phyloP scores from a whole-genome alignment of 1,139 yeast species.

The Debaryomycetaceae sp. region DNA sequence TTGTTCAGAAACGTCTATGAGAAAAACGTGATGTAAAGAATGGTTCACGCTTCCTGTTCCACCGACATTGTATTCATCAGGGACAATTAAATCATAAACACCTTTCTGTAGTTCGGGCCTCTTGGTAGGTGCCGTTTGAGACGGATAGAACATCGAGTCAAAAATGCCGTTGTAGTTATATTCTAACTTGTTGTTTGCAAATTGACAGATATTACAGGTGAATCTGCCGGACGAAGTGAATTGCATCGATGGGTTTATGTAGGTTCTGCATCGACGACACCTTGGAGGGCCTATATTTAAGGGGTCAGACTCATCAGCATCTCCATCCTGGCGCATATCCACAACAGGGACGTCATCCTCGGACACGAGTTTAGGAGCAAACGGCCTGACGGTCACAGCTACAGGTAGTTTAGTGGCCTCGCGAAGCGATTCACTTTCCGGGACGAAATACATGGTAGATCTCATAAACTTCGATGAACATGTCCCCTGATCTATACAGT shows the following conservation, averaged over 20 bases:
- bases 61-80: slow-evolving; percentile 61
- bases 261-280: slow-evolving; percentile 87
- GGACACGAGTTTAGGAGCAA: slow-evolving; percentile 53
- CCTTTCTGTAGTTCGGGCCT: slow-evolving; percentile 82
- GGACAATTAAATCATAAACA: slow-evolving; percentile 81
- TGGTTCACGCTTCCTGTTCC: slow-evolving; percentile 26
- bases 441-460: slow-evolving; percentile 79
- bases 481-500: slow-evolving; percentile 76
- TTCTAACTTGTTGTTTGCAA: slow-evolving; percentile 66
- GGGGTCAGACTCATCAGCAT: slow-evolving; percentile 19
- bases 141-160: slow-evolving; percentile 57
- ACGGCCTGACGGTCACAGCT: slow-evolving; percentile 78
- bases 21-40: slow-evolving; percentile 67
- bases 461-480: slow-evolving; percentile 80
- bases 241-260: slow-evolving; percentile 82
- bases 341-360: slow-evolving; percentile 67
- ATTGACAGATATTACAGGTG: slow-evolving; percentile 85
- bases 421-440: slow-evolving; percentile 69
- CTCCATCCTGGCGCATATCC: slow-evolving; percentile 49
- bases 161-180: slow-evolving; percentile 62
- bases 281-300: slow-evolving; percentile 69
- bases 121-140: slow-evolving; percentile 46
- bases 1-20: slow-evolving; percentile 70
- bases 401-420: slow-evolving; percentile 74
- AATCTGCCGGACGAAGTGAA: slow-evolving; percentile 63